Conservation (phyloP, 2,329 filamentous ascomycete genomes). For the Ophioceras dolichostomum region DNA sequence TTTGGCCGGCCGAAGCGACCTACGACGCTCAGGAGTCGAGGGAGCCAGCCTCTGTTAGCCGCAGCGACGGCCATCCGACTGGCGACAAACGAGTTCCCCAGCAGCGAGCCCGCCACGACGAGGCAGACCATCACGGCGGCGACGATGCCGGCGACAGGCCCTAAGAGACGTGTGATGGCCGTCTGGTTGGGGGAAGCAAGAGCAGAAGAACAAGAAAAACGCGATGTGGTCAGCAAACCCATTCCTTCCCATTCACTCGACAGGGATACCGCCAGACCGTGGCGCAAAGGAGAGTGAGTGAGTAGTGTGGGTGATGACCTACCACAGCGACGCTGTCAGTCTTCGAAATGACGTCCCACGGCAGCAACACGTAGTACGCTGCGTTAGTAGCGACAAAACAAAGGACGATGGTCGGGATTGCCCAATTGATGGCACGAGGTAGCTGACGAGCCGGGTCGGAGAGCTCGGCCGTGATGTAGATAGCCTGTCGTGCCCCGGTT, state of each 20-base stretch:
- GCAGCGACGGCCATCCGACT: conserved; percentile 50
- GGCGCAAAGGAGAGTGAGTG: no score
- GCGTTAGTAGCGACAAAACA: conserved; percentile 49
- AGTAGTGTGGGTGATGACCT: no score
- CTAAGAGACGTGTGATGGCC: conserved; percentile 41
- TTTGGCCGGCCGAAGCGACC: conserved; percentile 25
- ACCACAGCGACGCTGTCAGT: conserved; percentile 53
- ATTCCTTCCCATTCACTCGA: no score
- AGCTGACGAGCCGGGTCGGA: conserved; percentile 37
- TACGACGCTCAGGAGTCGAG: conserved; percentile 28
- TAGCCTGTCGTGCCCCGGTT: no score
- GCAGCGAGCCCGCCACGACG: conserved; percentile 48
- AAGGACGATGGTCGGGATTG: conserved; percentile 44
- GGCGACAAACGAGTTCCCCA: conserved; percentile 50
- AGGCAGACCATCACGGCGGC: conserved; percentile 45
- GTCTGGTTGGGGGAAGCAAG: conserved; percentile 24
- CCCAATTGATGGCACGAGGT: conserved; percentile 48
- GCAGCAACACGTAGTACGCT: conserved; percentile 49
- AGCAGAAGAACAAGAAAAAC: no score
- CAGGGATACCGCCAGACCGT: no score
- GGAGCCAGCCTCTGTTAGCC: conserved; percentile 38
- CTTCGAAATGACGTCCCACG: conserved; percentile 43
- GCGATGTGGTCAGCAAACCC: no score
- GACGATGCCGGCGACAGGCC: conserved; percentile 36
- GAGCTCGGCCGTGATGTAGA: conserved; percentile 43